A percentile compares a stretch with the other conserved stretches of the same genome.
These are phyloP conservation scores for Astrocystis sublimbata DNA, from an alignment of 495 filamentous ascomycete species.

Conservation along the genomic window DNA sequence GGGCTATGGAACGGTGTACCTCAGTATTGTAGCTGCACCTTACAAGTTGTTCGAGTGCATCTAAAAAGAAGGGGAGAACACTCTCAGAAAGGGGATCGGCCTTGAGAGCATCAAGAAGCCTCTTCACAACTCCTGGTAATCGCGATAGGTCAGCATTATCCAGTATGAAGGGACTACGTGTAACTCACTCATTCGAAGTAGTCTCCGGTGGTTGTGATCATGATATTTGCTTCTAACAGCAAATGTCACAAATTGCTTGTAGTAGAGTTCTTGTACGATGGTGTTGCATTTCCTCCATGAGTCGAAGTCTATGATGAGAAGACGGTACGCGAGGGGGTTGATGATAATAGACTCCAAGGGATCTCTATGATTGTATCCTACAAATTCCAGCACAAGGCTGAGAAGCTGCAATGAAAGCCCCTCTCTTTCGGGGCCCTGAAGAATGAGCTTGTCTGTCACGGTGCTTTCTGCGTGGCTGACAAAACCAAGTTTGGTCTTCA, in stretches of 20 bases:
- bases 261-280: constrained; percentile 80
- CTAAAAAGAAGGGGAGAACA: constrained; percentile 71
- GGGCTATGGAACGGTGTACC: constrained; percentile 78
- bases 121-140: constrained; percentile 81
- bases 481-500: constrained; percentile 74
- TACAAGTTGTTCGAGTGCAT: constrained; percentile 74
- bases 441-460: constrained; percentile 37
- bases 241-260: constrained; percentile 85
- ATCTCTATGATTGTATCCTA: constrained; percentile 76
- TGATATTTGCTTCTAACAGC: constrained; percentile 82
- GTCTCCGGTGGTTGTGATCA: constrained; percentile 82
- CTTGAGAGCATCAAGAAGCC: constrained; percentile 85
- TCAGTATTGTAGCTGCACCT: constrained; percentile 78
- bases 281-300: constrained; percentile 79
- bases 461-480: constrained; percentile 41
- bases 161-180: constrained; percentile 4
- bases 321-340: constrained; percentile 90
- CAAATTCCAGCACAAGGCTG: constrained; percentile 74
- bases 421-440: constrained; percentile 59
- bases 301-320: constrained; percentile 89
- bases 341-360: constrained; percentile 88
- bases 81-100: constrained; percentile 71
- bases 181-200: constrained; percentile 85
- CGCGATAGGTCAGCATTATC: constrained; percentile 16
- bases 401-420: constrained; percentile 70